A percentile compares a stretch with the other conserved stretches of the same genome.
phyloP scores from a whole-genome alignment of 2,329 filamentous ascomycete species.

The Lachnellula hyalina region DNA sequence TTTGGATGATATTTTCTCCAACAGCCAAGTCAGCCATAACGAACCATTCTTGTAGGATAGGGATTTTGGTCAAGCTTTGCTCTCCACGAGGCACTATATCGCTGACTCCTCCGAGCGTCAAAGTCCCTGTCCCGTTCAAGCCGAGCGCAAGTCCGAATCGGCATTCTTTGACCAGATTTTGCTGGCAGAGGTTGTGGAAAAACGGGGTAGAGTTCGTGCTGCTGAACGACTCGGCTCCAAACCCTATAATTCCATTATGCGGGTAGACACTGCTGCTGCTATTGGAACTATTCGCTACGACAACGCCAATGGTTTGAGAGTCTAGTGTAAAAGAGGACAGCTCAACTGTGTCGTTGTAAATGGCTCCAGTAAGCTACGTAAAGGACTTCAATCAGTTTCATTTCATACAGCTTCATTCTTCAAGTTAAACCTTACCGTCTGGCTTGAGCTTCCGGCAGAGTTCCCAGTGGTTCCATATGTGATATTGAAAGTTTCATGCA shows the following conservation, averaged over 20 bases:
- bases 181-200: conserved; percentile 4
- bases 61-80: not conserved
- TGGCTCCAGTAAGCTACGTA: not conserved
- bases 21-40: conserved; percentile 5
- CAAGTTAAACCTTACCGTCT: not conserved
- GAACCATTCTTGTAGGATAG: not conserved
- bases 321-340: not conserved
- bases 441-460: conserved; percentile 1
- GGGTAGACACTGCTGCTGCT: not conserved
- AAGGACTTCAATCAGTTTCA: not conserved
- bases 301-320: conserved; percentile 2
- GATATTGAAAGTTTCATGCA: not conserved
- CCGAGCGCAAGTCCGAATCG: conserved; percentile 6
- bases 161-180: not conserved
- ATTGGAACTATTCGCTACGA: not conserved
- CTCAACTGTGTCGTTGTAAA: conserved; percentile 4
- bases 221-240: not conserved
- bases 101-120: not conserved
- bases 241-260: conserved; percentile 3
- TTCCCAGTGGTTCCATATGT: conserved; percentile 5
- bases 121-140: not conserved
- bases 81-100: not conserved
- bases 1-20: conserved; percentile 3
- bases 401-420: not conserved
- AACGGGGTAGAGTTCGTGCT: conserved; percentile 3